phyloP scores from a whole-genome alignment of 2,329 filamentous ascomycete genomes.

The Ophiobolus disseminans region DNA sequence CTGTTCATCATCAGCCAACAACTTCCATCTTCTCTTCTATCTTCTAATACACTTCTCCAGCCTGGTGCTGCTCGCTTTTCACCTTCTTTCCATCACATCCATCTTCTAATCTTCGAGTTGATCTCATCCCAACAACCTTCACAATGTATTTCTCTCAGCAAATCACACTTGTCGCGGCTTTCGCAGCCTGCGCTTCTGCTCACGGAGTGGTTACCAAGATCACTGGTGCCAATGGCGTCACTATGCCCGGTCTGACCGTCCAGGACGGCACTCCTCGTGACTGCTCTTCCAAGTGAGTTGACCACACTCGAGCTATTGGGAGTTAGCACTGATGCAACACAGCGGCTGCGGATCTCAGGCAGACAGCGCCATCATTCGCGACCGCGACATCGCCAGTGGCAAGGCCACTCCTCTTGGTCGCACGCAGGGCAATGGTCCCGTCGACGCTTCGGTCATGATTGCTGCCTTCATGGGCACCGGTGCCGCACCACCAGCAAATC shows the following conservation, averaged over 20 bases:
- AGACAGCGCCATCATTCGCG: constrained; percentile 72
- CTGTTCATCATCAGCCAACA: constrained; percentile 25
- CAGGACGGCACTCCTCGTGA: constrained; percentile 72
- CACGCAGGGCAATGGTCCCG: constrained; percentile 67
- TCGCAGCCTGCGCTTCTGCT: constrained; percentile 56
- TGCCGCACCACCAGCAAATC: constrained; percentile 38
- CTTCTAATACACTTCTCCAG: constrained; percentile 18
- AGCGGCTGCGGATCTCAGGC: constrained; percentile 67
- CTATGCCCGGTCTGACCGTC: constrained; percentile 68
- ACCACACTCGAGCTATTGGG: too few relatives aligned
- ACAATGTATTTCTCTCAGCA: constrained; percentile 39
- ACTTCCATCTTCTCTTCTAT: constrained; percentile 12
- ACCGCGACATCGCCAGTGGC: constrained; percentile 63
- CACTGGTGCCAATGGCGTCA: constrained; percentile 66
- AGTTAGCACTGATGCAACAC: constrained; percentile 17
- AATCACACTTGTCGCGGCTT: constrained; percentile 30
- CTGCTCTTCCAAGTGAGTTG: constrained; percentile 59
- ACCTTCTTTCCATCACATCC: constrained; percentile 9
- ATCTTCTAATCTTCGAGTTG: constrained; percentile 16
- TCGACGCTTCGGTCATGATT: constrained; percentile 66
- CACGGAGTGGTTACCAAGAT: constrained; percentile 66
- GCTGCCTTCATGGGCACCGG: constrained; percentile 63
- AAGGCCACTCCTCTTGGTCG: constrained; percentile 67
- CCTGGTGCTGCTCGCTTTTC: constrained; percentile 27
- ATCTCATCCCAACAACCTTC: constrained; percentile 17